A percentile compares a stretch with the other conserved stretches of the same genome.
These are phyloP conservation scores for Exophiala xenobiotica DNA, from an alignment of 2,329 filamentous ascomycete genomes.

Conservation along the genomic window DNA sequence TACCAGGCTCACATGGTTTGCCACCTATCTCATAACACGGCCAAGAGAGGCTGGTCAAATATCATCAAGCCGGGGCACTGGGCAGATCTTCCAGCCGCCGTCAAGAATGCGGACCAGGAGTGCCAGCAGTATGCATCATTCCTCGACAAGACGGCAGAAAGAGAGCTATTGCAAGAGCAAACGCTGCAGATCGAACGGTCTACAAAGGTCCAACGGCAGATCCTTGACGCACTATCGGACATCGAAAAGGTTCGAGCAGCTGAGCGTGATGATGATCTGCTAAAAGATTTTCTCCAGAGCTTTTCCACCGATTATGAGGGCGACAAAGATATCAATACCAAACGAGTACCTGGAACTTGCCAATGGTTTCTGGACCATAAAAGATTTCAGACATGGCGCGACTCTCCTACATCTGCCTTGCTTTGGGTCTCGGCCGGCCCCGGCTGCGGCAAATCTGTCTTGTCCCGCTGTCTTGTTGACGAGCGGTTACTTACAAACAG, in stretches of 20 bases:
- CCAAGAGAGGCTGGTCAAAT: conserved; percentile 16
- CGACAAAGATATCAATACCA: conserved; percentile 37
- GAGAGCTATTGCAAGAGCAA: conserved; percentile 1
- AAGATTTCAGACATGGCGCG: conserved; percentile 33
- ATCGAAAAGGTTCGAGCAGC: conserved; percentile 11
- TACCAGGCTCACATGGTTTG: conserved; percentile 25
- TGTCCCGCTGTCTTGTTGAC: conserved; percentile 39
- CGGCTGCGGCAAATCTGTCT: conserved; percentile 44
- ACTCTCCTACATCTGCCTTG: conserved; percentile 30
- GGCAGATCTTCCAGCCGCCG: background rate
- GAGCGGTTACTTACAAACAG: conserved; percentile 26
- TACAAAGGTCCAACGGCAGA: conserved; percentile 4
- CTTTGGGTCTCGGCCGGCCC: conserved; percentile 44
- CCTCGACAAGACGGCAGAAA: conserved; percentile 9
- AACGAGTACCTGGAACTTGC: conserved; percentile 35
- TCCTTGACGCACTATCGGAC: conserved; percentile 7
- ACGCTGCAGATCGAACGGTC: conserved; percentile 20
- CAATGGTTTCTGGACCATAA: conserved; percentile 36
- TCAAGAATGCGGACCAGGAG: conserved; percentile 14
- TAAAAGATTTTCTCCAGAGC: conserved; percentile 22
- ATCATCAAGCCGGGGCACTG: conserved; percentile 1
- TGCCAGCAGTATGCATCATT: conserved; percentile 7
- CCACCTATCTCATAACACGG: conserved; percentile 23
- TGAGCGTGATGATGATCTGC: conserved; percentile 22
- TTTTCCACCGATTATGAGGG: conserved; percentile 32